These are phyloP conservation scores for Microsporum ferrugineum DNA, from an alignment of 2,329 filamentous ascomycete genomes.

Conservation along the genomic window DNA sequence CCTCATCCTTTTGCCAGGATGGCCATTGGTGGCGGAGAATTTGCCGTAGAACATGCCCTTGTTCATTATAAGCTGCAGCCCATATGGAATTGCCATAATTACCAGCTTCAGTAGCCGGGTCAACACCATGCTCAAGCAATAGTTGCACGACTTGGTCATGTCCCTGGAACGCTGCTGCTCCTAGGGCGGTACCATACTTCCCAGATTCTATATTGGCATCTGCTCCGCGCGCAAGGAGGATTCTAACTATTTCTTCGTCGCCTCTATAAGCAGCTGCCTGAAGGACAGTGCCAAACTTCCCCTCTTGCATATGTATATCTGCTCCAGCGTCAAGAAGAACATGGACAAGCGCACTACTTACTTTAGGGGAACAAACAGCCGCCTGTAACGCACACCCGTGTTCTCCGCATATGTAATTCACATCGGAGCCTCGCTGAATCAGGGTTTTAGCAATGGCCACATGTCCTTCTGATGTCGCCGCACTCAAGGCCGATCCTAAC, in stretches of 20 bases:
- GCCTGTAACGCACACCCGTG: constrained; percentile 3
- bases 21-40: neutral
- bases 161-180: neutral
- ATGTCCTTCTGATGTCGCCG: neutral
- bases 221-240: constrained; percentile 1
- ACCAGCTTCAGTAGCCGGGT: neutral
- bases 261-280: constrained; percentile 3
- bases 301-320: constrained; percentile 13
- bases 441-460: neutral
- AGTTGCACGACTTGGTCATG: constrained; percentile 2
- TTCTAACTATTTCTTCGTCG: neutral
- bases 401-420: neutral
- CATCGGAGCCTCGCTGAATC: neutral
- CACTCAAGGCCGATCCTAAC: neutral
- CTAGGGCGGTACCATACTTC: constrained; percentile 4
- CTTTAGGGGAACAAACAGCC: constrained; percentile 1
- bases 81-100: neutral
- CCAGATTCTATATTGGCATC: neutral
- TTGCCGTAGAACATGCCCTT: too few relatives aligned
- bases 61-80: neutral
- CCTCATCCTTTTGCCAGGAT: neutral
- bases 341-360: constrained; percentile 8
- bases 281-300: neutral
- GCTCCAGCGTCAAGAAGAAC: constrained; percentile 13
- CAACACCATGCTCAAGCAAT: constrained; percentile 1